Base-by-base conservation (phyloP, 768 basidiomycete genomes). In the Hortiboletus campestris region DNA sequence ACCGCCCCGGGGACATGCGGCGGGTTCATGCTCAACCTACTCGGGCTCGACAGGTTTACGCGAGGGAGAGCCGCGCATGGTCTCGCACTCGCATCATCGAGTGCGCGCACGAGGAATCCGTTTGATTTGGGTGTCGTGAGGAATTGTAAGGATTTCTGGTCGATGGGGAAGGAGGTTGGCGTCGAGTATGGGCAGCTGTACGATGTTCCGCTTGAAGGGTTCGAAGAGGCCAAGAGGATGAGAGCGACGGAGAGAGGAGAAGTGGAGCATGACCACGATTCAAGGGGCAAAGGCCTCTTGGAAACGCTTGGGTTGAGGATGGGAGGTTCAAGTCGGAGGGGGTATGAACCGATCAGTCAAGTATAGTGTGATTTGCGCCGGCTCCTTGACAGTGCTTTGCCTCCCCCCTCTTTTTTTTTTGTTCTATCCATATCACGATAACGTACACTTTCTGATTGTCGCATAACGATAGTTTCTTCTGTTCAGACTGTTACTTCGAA, bases 91-190 rank as follows among this genome's bases (percentile, higher is more conserved):
- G 87, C 91, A 1, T 70, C 69, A 29, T 66, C 68, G 28, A 31
- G 60, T 20, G 77, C 84, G 7, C 85, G 82, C 53, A 87, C 89
- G 36, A 80, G 83, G 49, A 98, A 98, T 73, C 97, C 96, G 39
- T 99, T 98, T 70, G 93, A 97, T 72, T 63, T 90, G 20, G 95
- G 95, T 2, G 44, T 88, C 16, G 73, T 81, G 19, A 76, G 78
- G 53, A 95, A 95, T 67, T 95, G 93, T 70, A 84, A 82, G 64
- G 96, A 99, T 76, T 98, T 99, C 72, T 99, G 96, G 96, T 84
- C 84, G 46, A 82, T 81, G 53, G 92, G 94, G 22, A 78, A 78
- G 56, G 90, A 92, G 71, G 74, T 96, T 25, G 92, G 91, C 3
- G 90, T 99, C 44, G 88, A 95, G 69, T 99, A 97, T 74, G 90